phyloP scores from a whole-genome alignment of 2,329 filamentous ascomycete species.

The Myotisia sp. region DNA sequence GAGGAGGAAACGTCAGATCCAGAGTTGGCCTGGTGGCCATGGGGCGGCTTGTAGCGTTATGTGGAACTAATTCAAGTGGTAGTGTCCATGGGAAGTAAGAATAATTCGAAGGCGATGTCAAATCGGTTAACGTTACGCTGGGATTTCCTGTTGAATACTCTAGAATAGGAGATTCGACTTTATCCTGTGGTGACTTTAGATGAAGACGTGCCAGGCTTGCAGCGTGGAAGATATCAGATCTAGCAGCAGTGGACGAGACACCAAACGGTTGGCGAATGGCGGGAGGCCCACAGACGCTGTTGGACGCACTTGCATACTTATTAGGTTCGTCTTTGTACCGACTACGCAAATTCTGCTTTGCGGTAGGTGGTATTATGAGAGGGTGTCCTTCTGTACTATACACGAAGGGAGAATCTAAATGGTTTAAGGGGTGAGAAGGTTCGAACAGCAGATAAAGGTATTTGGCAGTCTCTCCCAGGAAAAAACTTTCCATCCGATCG shows the following conservation, averaged over 20 bases:
- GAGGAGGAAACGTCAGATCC: slow-evolving; percentile 50
- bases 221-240: slow-evolving; percentile 74
- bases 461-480: slow-evolving; percentile 88
- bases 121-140: slow-evolving; percentile 41
- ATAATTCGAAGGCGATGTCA: slow-evolving; percentile 55
- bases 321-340: slow-evolving; percentile 13
- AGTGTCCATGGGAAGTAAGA: slow-evolving; percentile 91
- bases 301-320: slow-evolving; percentile 8
- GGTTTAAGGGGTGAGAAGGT: slow-evolving; percentile 71
- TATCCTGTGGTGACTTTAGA: slow-evolving; percentile 47
- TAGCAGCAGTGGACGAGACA: slow-evolving; percentile 64
- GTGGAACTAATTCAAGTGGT: slow-evolving; percentile 57
- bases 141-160: slow-evolving; percentile 42
- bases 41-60: slow-evolving; percentile 60
- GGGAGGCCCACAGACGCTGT: slow-evolving; percentile 52
- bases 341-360: slow-evolving; percentile 7
- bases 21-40: slow-evolving; percentile 59
- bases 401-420: slow-evolving; percentile 71
- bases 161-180: slow-evolving; percentile 43
- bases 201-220: slow-evolving; percentile 73
- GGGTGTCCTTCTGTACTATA: slow-evolving; percentile 96
- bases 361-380: slow-evolving; percentile 54
- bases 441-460: slow-evolving; percentile 91
- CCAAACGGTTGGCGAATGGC: slow-evolving; percentile 49
- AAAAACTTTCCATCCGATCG: slow-evolving; percentile 98